A percentile compares a stretch with the other conserved stretches of the same genome.
Conservation (phyloP, 345 rosid species). For the Citrus mangshanensis region DNA sequence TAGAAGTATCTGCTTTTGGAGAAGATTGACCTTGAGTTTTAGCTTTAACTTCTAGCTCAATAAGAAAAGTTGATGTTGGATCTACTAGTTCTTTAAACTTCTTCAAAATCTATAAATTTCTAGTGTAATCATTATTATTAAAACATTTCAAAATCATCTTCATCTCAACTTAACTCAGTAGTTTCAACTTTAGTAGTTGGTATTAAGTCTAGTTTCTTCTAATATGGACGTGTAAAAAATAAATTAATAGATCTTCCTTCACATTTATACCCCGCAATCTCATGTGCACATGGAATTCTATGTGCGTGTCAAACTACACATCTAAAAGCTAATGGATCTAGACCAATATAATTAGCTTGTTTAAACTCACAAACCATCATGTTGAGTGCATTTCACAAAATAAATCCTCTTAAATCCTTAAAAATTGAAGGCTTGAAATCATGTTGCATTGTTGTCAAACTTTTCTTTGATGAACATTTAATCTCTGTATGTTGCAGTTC, state of each 20-base stretch:
- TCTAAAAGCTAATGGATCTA: too few relatives aligned
- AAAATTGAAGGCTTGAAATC: not conserved
- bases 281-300: too few relatives aligned
- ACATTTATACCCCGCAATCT: too few relatives aligned
- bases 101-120: not conserved
- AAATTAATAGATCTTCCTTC: not conserved
- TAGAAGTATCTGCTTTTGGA: not conserved
- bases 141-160: not conserved
- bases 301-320: too few relatives aligned
- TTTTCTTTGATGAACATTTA: not conserved
- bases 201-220: not conserved
- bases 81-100: not conserved
- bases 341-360: not conserved
- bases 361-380: not conserved
- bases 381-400: not conserved
- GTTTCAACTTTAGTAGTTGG: too few relatives aligned
- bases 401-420: not conserved
- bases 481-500: not conserved
- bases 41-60: not conserved
- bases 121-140: too few relatives aligned
- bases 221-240: not conserved
- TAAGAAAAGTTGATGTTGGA: not conserved
- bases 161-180: too few relatives aligned
- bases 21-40: not conserved
- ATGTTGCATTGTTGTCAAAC: not conserved